Base-by-base conservation (phyloP, 345 rosid genomes). In the Sisymbrium irio region DNA sequence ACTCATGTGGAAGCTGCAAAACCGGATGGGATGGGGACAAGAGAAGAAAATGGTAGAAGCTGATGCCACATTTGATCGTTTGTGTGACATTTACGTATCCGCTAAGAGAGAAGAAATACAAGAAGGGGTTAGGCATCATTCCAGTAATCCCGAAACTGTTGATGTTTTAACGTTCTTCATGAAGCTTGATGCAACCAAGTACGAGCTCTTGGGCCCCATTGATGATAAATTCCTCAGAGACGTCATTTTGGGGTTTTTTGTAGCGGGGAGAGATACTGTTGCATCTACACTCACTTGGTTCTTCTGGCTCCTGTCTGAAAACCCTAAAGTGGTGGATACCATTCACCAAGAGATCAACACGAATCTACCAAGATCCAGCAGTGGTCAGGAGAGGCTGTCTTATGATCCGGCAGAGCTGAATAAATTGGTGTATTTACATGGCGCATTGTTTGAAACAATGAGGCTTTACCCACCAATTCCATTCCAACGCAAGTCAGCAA, bases 1-100 rank as follows among this genome's bases (percentile, higher is more conserved):
- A 45, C 71, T 65, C 15, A 1, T 69, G 0, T 85, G 89, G 85
- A 56, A 56, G 39, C 7, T 50, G n/a, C 56, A 50, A 50, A 50
- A 50, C 11, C 10, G 56, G 32, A 1, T 50, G 22, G 56, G 56
- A 10, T 4, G 22, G n/a, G 56, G 56, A 50, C 22, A 3, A 50
- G 56, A 50, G 56, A 50, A 50, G 30, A 50, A 22, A 15, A 50
- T 50, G 56, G 10, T 22, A 27, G 20, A 50, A 20, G 56, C 56
- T 50, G 20, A 22, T 50, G 56, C 56, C 30, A 14, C 20, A 9
- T 12, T 50, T 22, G 56, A 50, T 50, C 56, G 32, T 50, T 28
- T 50, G 22, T 50, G 56, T 50, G 56, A 28, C 20, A 20, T 9
- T 4, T 22, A 50, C 10, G 22, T 50, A 20, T 50, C 32, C 10